Conservation (phyloP, 2,329 filamentous ascomycete genomes). For the Teratosphaeria pseudoeucalypti region DNA sequence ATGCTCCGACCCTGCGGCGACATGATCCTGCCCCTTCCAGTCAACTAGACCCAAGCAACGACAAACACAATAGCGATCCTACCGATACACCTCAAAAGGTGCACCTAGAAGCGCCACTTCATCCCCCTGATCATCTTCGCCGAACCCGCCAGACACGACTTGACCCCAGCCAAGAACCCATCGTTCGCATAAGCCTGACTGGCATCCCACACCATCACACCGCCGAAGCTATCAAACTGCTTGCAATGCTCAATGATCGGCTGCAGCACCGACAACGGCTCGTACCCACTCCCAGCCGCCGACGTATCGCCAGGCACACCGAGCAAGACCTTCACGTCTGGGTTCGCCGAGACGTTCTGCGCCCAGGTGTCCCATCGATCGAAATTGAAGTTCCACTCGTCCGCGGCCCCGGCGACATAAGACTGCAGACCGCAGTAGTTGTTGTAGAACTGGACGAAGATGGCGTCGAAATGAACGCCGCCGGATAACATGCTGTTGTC, state of each 20-base stretch:
- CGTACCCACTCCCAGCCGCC: slow-evolving; percentile 25
- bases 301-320: slow-evolving; percentile 28
- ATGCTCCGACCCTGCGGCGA: too few species aligned
- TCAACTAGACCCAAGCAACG: too few species aligned
- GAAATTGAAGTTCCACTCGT: slow-evolving; percentile 45
- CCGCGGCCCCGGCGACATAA: slow-evolving; percentile 18
- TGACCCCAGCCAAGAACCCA: slow-evolving; percentile 17
- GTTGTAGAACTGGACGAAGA: slow-evolving; percentile 37
- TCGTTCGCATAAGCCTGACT: slow-evolving; percentile 33
- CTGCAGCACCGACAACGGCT: slow-evolving; percentile 17
- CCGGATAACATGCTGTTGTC: slow-evolving; percentile 34
- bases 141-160: not conserved
- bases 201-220: slow-evolving; percentile 39
- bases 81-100: not conserved
- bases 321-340: slow-evolving; percentile 25
- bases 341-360: slow-evolving; percentile 15
- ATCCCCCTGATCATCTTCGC: not conserved
- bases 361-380: slow-evolving; percentile 35
- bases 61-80: not conserved
- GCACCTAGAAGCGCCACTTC: not conserved
- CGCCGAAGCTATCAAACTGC: slow-evolving; percentile 27
- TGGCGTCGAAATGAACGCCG: slow-evolving; percentile 48
- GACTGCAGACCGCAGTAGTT: slow-evolving; percentile 35
- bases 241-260: slow-evolving; percentile 22
- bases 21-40: too few species aligned